Conservation (phyloP, 257 asterid species). For the Solanum lignicaule region DNA sequence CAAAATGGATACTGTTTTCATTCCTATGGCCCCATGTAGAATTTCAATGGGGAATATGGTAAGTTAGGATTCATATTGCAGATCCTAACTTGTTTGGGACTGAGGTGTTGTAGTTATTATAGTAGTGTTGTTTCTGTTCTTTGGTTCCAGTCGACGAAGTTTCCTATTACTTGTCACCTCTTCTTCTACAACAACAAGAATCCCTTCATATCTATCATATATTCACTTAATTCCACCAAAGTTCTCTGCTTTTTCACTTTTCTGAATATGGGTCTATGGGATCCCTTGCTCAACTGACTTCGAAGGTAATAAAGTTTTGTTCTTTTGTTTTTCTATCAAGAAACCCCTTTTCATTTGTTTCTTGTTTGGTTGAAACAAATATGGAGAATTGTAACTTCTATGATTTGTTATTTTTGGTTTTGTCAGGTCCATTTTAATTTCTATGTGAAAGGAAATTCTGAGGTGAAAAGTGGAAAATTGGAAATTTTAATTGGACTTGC, state of each 20-base stretch:
- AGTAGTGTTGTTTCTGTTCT: background rate
- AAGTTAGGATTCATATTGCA: background rate
- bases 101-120: background rate
- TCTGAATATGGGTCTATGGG: background rate
- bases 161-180: background rate
- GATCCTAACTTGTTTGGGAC: background rate
- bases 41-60: background rate
- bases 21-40: background rate
- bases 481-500: background rate
- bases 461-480: background rate
- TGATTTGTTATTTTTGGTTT: background rate
- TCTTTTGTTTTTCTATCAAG: fast-evolving
- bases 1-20: background rate
- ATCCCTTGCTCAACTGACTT: background rate
- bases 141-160: background rate
- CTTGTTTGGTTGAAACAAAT: no score
- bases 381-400: no score
- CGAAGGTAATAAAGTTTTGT: background rate
- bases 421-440: background rate
- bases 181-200: background rate
- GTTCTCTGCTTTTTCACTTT: no score
- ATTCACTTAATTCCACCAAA: background rate
- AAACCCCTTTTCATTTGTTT: background rate
- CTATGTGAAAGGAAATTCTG: background rate
- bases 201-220: background rate